These are phyloP conservation scores for Trichoderma reesei DNA, from an alignment of 495 filamentous ascomycete genomes.

Conservation along the genomic window DNA sequence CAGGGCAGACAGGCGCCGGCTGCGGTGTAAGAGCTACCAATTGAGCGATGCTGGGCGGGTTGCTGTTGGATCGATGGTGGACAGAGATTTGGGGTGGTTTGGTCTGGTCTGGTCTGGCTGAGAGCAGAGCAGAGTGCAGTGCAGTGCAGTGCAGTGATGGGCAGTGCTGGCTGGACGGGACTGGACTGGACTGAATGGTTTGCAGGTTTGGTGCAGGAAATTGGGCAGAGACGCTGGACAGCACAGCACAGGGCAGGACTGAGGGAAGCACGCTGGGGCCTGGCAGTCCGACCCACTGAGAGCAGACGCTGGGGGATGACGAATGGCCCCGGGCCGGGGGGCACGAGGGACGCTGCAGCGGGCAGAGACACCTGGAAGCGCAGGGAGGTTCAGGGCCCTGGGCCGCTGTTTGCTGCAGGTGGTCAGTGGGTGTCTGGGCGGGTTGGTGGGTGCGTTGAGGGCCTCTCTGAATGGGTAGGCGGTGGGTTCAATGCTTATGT, in stretches of 20 bases:
- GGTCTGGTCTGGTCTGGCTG: too few species aligned
- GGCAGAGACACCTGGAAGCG: background rate
- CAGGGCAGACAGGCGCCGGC: background rate
- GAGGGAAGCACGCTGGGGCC: too few species aligned
- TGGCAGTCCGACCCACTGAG: background rate
- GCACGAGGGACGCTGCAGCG: too few species aligned
- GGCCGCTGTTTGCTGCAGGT: too few species aligned
- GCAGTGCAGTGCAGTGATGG: too few species aligned
- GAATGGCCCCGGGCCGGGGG: conserved; percentile 1
- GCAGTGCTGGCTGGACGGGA: too few species aligned
- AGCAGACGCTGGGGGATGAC: conserved; percentile 1
- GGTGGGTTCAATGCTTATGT: too few species aligned
- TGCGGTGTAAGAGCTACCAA: conserved; percentile 8
- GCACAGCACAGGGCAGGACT: background rate
- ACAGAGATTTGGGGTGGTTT: background rate
- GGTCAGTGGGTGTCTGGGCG: too few species aligned
- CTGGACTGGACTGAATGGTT: too few species aligned
- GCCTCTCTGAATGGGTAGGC: too few species aligned
- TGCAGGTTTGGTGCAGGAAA: conserved; percentile 1
- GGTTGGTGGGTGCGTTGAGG: too few species aligned
- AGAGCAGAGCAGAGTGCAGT: too few species aligned
- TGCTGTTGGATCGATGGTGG: background rate
- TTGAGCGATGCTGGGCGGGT: conserved; percentile 7
- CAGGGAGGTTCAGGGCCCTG: background rate
- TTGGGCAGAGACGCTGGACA: background rate